A percentile compares a stretch with the other conserved stretches of the same genome.
phyloP scores from a whole-genome alignment of 1,284 basidiomycete genomes.

The Rhodotorula sp. region DNA sequence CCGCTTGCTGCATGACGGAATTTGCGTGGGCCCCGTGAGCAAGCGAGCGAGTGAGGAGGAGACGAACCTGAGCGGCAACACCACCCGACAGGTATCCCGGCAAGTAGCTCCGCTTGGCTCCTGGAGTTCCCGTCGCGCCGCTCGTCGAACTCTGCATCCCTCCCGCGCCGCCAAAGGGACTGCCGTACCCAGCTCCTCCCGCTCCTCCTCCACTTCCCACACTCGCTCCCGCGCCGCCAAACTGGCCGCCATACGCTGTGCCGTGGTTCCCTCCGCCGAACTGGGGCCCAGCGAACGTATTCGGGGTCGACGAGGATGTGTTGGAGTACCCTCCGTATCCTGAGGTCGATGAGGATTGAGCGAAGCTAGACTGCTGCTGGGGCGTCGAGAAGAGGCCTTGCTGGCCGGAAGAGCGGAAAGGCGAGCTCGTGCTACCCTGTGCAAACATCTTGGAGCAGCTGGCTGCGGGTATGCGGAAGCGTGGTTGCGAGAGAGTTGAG shows the following conservation, averaged over 20 bases:
- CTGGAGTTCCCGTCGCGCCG: background rate
- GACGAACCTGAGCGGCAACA: conserved; percentile 25
- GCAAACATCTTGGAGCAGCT: conserved; percentile 8
- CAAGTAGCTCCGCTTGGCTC: conserved; percentile 31
- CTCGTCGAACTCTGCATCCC: conserved; percentile 11
- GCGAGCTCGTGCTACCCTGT: conserved; percentile 8
- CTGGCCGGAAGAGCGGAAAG: conserved; percentile 11
- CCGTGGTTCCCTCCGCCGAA: conserved; percentile 25
- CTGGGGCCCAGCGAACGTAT: conserved; percentile 25
- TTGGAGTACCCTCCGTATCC: conserved; percentile 2
- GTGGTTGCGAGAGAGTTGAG: background rate
- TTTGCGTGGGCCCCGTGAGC: background rate
- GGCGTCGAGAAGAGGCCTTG: conserved; percentile 12
- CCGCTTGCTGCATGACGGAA: conserved; percentile 12
- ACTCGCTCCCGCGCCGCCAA: conserved; percentile 5
- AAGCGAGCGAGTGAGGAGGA: background rate
- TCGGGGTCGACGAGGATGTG: background rate
- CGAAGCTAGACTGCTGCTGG: conserved; percentile 2
- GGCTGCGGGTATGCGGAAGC: background rate
- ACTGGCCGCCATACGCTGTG: conserved; percentile 6
- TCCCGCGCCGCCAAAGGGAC: conserved; percentile 5
- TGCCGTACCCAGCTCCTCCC: conserved; percentile 5
- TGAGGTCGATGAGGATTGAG: conserved; percentile 21
- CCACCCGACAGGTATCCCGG: conserved; percentile 37
- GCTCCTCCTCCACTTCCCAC: conserved; percentile 3